Evolutionary conservation across 495 filamentous ascomycete genomes (phyloP).

Genomic region (Penicillium chermesinum): DNA sequence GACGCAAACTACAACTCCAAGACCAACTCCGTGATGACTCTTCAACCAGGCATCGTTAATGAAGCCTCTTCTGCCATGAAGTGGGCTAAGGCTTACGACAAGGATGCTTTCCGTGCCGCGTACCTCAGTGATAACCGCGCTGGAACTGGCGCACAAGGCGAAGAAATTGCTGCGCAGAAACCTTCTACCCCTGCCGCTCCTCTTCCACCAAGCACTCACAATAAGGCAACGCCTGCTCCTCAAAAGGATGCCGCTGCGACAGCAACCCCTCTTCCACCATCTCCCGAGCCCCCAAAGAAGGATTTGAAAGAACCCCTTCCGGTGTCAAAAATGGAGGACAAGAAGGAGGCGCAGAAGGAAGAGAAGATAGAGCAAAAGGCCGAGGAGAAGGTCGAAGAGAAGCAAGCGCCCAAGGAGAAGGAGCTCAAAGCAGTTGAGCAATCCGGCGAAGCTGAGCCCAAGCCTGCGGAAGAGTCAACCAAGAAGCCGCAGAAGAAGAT

Average conservation of each 20-base stretch:
- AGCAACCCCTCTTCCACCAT: slow-evolving; percentile 30
- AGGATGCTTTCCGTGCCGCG: slow-evolving; percentile 70
- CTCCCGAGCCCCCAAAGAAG: slow-evolving; percentile 21
- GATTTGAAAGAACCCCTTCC: slow-evolving; percentile 8
- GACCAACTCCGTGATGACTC: slow-evolving; percentile 87
- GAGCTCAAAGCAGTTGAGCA: slow-evolving; percentile 7
- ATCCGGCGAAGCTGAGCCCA: slow-evolving; percentile 21
- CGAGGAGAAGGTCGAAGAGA: not conserved
- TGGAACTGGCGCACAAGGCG: slow-evolving; percentile 50
- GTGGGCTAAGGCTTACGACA: slow-evolving; percentile 75
- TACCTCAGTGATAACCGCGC: slow-evolving; percentile 71
- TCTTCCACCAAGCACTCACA: slow-evolving; percentile 10
- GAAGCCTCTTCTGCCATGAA: slow-evolving; percentile 92
- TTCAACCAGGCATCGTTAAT: slow-evolving; percentile 78
- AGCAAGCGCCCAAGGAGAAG: not conserved
- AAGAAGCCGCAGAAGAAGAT: slow-evolving; percentile 48
- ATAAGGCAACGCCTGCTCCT: slow-evolving; percentile 16
- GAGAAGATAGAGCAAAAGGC: slow-evolving; percentile 9
- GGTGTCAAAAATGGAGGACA: not conserved
- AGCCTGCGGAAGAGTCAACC: slow-evolving; percentile 26
- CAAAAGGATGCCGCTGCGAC: slow-evolving; percentile 19
- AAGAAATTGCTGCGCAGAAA: slow-evolving; percentile 11
- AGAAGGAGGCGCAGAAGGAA: slow-evolving; percentile 15
- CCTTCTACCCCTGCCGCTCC: slow-evolving; percentile 11
- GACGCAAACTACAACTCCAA: slow-evolving; percentile 50